Base-by-base conservation (phyloP, 352 stramenopile species). In the Phytophthora cactorum region DNA sequence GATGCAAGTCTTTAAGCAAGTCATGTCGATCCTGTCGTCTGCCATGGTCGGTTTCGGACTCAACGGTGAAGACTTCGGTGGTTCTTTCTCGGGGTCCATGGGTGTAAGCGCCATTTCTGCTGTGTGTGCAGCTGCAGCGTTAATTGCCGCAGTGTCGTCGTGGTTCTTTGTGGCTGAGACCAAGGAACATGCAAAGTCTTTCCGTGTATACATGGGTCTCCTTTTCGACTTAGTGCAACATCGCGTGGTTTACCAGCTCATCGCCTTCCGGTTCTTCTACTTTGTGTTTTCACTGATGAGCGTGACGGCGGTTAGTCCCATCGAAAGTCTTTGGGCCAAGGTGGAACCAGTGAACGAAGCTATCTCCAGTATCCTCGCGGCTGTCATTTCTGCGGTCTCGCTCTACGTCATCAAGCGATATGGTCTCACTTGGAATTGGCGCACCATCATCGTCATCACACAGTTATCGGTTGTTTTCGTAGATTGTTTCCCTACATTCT, bases 41-140 rank as follows among this genome's bases (percentile, higher is more conserved):
- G 71, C 81, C 28, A 76, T 90, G 66, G 79, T 82, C 4, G 79
- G 79, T 9, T 74, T 90, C n/a, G 77, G 75, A 1, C 66, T 90
- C 46, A 90, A 88, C 52, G 63, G 73, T 27, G 49, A 60, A 5
- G 70, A 82, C 44, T 90, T 81, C 27, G 79, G 79, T 22, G 77
- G 81, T 1, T 72, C 71, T 5, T 89, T 88, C 63, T 74, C 60
- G 4, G 76, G 57, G 10, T 79, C 74, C n/a, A 72, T 90, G 60
- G 67, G 77, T 28, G 77, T 88, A 34, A 72, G 72, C 41, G 65
- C 60, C 32, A 72, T 88, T 50, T 75, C 82, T 34, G 68, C 55
- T 36, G 63, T 74, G 10, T 83, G 74, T 47, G 64, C 66, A 3
- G 63, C 28, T 51, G 68, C 73, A 39, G 61, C 74, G 3, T 62